phyloP scores from a whole-genome alignment of 108 stramenopile species.

The Seminavis robusta region DNA sequence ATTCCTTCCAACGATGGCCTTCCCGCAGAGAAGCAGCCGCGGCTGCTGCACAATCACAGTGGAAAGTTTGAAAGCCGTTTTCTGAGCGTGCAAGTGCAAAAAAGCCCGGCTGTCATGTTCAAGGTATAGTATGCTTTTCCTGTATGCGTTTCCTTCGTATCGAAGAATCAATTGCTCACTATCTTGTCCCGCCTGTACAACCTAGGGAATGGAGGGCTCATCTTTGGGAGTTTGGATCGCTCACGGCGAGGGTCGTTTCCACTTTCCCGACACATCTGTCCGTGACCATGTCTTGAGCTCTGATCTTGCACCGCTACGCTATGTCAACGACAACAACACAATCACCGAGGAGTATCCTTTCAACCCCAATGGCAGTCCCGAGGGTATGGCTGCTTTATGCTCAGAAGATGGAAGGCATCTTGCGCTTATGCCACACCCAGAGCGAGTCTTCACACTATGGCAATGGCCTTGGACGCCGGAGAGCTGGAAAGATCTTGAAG shows the following conservation, averaged over 20 bases:
- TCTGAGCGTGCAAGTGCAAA: slow-evolving; percentile 77
- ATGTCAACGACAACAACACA: slow-evolving; percentile 91
- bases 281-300: slow-evolving; percentile 61
- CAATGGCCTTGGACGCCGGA: slow-evolving; percentile 98
- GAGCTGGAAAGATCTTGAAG: slow-evolving; percentile 79
- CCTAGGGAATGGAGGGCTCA: slow-evolving; percentile 98
- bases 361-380: slow-evolving; percentile 98
- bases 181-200: background rate
- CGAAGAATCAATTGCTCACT: background rate
- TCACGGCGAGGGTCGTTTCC: slow-evolving; percentile 97
- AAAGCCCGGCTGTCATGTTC: slow-evolving; percentile 85
- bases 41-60: slow-evolving; percentile 95
- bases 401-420: slow-evolving; percentile 98
- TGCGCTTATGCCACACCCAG: slow-evolving; percentile 99
- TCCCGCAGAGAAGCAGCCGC: slow-evolving; percentile 85
- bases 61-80: slow-evolving; percentile 97
- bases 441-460: slow-evolving; percentile 96
- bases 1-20: slow-evolving; percentile 79
- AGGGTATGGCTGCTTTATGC: slow-evolving; percentile 97
- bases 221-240: slow-evolving; percentile 98
- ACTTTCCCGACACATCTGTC: slow-evolving; percentile 88
- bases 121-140: slow-evolving; percentile 8
- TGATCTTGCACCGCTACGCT: slow-evolving; percentile 88
- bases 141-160: background rate
- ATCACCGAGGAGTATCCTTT: slow-evolving; percentile 96